Evolutionary conservation across 2,329 filamentous ascomycete genomes (phyloP), one percentile per base, ranked within the genome.

Genomic region (Thielaviopsis euricoi): DNA sequence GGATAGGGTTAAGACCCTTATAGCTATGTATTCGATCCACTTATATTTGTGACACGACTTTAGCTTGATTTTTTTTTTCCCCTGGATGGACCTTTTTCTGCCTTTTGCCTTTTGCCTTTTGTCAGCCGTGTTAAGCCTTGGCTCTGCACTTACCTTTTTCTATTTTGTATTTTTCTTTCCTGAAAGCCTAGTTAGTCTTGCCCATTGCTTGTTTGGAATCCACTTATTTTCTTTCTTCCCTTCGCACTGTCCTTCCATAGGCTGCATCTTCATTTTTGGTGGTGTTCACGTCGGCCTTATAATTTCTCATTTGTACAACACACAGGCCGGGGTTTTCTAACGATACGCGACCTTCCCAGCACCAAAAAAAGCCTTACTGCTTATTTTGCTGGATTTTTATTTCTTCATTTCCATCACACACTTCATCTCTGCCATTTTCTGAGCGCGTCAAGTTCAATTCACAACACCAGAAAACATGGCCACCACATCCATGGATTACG

Each of bases 401-500:
- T 48, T 21, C 7, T 43, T 43, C 46, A 46, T 64, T 62, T 63
- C 21, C 46, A 40, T 52, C 49, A 52, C 5, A 57, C 15, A 1
- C 15, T 25, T 46, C 40, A 10, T 29, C 22, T 62, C 64, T 62
- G 61, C 57, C 64, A 60, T 57, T 53, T 56, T 6, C 43, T 9
- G n/a, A 19, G 43, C 43, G 60, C 62, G 62, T 62, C 63, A 62
- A 64, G 58, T 65, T 64, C 62, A 62, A 62, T 53, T 62, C 61
- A 49, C 52, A 23, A 43, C 22, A 55, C 22, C 61, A 61, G 60
- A 54, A 50, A 64, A 68, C 63, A 82, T 82, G 79, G 79, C 79
- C 58, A 82, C 80, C 62, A 81, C 79, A 49, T 78, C 80, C 63
- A 85, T 85, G 82, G 82, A 85, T 67, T 85, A 85, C 70, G 82